A percentile compares a stretch with the other conserved stretches of the same genome.
Conservation (phyloP, 371 early-diverging fungal species). For the Astathelohania contejeani region DNA sequence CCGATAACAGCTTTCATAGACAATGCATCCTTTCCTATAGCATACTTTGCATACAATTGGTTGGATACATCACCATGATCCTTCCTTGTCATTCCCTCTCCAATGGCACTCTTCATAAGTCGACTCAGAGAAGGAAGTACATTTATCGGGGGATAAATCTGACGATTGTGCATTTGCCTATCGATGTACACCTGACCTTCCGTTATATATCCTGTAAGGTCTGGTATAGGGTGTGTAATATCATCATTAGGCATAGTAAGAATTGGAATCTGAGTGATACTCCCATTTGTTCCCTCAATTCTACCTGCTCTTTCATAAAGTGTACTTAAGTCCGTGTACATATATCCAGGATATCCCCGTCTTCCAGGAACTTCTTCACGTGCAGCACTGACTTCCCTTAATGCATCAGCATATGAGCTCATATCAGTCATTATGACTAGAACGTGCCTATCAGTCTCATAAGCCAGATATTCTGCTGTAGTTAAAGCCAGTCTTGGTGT, state of each 20-base stretch:
- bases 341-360: constrained; percentile 99
- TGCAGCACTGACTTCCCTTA: constrained; percentile 96
- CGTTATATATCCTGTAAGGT: constrained; percentile 99
- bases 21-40: constrained; percentile 96
- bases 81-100: constrained; percentile 91
- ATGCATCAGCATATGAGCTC: constrained; percentile 98
- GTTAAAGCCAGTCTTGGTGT: constrained; percentile 97
- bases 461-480: constrained; percentile 98
- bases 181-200: constrained; percentile 99
- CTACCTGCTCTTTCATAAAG: constrained; percentile 99
- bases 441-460: constrained; percentile 97
- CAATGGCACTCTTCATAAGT: constrained; percentile 98
- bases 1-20: constrained; percentile 99
- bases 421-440: constrained; percentile 99
- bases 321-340: constrained; percentile 99
- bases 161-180: constrained; percentile 93
- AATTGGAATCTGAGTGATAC: constrained; percentile 99
- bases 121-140: constrained; percentile 95
- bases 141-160: constrained; percentile 99
- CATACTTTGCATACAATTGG: constrained; percentile 99
- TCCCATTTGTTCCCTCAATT: constrained; percentile 93
- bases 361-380: constrained; percentile 99
- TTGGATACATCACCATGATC: constrained; percentile 99
- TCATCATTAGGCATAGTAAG: constrained; percentile 99
- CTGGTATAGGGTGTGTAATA: constrained; percentile 99